Evolutionary conservation across 257 asterid species (phyloP).

Genomic region (Rehmannia glutinosa): DNA sequence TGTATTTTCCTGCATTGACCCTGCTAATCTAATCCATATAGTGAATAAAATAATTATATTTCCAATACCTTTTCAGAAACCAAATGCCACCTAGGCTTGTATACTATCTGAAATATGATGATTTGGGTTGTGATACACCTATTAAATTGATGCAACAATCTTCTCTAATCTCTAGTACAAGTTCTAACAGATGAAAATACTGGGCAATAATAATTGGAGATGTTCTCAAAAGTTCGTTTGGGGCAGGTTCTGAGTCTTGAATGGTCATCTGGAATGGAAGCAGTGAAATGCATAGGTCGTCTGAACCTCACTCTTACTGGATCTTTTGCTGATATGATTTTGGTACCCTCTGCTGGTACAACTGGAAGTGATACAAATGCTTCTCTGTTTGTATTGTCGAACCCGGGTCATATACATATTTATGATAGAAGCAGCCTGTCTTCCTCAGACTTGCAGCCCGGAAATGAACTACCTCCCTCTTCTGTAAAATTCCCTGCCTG

Average conservation of each 20-base stretch:
- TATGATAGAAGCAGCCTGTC: slow-evolving; percentile 44
- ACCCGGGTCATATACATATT: slow-evolving; percentile 65
- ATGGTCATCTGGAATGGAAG: slow-evolving; percentile 78
- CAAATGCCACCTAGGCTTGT: slow-evolving; percentile 7
- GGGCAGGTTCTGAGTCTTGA: slow-evolving; percentile 70
- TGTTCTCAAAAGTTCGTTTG: slow-evolving; percentile 20
- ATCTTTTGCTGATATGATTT: slow-evolving; percentile 75
- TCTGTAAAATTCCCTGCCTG: slow-evolving; percentile 53
- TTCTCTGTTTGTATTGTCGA: slow-evolving; percentile 59
- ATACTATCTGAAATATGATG: background rate
- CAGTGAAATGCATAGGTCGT: slow-evolving; percentile 62
- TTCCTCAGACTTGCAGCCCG: slow-evolving; percentile 36
- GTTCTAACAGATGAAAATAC: slow-evolving; percentile 8
- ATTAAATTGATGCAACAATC: slow-evolving; percentile 5
- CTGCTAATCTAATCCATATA: background rate
- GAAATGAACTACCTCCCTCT: slow-evolving; percentile 35
- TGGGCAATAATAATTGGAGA: background rate
- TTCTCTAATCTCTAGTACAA: slow-evolving; percentile 1
- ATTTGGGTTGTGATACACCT: background rate
- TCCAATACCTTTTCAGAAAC: background rate
- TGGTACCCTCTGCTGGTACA: slow-evolving; percentile 53
- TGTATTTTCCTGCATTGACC: background rate
- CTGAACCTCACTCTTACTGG: slow-evolving; percentile 69
- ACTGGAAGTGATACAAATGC: slow-evolving; percentile 36
- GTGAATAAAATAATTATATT: background rate